A percentile compares a stretch with the other conserved stretches of the same genome.
Conservation (phyloP, 257 asterid genomes). For the Ilex aquifolium region DNA sequence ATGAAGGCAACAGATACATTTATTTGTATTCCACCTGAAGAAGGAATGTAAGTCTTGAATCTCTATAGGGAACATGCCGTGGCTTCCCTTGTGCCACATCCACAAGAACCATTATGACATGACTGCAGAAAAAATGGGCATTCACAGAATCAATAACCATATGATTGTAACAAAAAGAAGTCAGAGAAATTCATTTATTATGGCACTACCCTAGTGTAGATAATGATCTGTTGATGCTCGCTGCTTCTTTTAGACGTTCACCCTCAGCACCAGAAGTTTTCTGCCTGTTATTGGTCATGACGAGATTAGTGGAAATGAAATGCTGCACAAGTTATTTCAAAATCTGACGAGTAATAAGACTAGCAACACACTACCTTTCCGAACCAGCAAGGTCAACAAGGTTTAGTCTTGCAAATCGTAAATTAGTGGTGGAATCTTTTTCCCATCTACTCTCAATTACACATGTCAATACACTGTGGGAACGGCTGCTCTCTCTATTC, state of each 20-base stretch:
- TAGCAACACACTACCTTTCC: conserved; percentile 50
- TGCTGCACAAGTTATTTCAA: neutral
- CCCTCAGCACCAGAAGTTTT: conserved; percentile 99
- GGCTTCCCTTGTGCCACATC: conserved; percentile 91
- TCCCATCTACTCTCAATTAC: conserved; percentile 96
- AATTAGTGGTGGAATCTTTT: conserved; percentile 77
- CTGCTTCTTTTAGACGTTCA: conserved; percentile 95
- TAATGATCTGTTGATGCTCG: conserved; percentile 80
- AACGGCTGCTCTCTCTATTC: conserved; percentile 99
- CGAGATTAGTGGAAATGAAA: neutral
- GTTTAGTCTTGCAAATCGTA: conserved; percentile 88
- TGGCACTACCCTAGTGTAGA: conserved; percentile 79
- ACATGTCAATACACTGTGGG: conserved; percentile 96
- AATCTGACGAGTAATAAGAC: neutral
- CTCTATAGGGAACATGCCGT: conserved; percentile 89
- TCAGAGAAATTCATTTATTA: conserved; percentile 2
- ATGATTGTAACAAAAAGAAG: conserved; percentile 1
- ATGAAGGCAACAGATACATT: conserved; percentile 1
- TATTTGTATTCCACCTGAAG: conserved; percentile 64
- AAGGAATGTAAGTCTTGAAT: conserved; percentile 89
- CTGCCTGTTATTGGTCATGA: conserved; percentile 50
- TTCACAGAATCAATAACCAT: conserved; percentile 14
- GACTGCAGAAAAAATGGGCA: conserved; percentile 41
- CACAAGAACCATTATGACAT: conserved; percentile 94
- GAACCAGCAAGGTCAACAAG: conserved; percentile 99